These are phyloP conservation scores for Trichophyton mentagrophytes DNA, from an alignment of 2,329 filamentous ascomycete species.

Conservation along the genomic window DNA sequence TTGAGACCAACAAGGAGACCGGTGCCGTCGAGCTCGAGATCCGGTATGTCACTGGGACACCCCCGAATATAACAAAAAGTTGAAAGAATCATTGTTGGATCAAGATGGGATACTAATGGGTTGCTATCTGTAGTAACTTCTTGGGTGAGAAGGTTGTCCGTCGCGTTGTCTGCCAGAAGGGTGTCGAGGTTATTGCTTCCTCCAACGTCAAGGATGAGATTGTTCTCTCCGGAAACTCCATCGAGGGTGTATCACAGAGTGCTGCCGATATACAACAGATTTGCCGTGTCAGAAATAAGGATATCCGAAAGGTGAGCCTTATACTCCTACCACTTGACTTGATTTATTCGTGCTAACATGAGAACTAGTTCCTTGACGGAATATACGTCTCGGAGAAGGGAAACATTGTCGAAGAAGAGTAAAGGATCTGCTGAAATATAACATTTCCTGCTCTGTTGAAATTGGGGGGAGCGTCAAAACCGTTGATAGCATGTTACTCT, in stretches of 20 bases:
- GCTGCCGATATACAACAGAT: conserved; percentile 99
- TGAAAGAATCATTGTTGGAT: too few relatives aligned
- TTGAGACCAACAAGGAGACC: conserved; percentile 90
- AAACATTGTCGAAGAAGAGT: conserved; percentile 56
- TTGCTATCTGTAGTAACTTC: conserved; percentile 61
- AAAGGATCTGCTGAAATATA: conserved; percentile 1
- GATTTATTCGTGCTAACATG: neutral
- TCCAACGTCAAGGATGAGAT: conserved; percentile 97
- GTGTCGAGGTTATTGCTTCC: conserved; percentile 82
- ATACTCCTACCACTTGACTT: neutral
- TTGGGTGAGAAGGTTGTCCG: conserved; percentile 99
- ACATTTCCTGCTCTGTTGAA: neutral
- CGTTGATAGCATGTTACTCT: conserved; percentile 2
- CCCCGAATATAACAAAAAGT: too few relatives aligned
- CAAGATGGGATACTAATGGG: neutral
- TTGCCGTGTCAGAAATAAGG: conserved; percentile 99
- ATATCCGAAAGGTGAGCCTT: conserved; percentile 83
- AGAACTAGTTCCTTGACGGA: conserved; percentile 86
- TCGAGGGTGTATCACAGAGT: conserved; percentile 95
- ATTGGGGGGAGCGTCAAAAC: conserved; percentile 3
- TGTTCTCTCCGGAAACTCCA: conserved; percentile 78
- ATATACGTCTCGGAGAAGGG: conserved; percentile 98
- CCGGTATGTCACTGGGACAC: conserved; percentile 48
- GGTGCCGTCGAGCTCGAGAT: conserved; percentile 89
- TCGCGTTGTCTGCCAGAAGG: conserved; percentile 73